Percentiles rank a stretch among this genome's conserved stretches.
These are phyloP conservation scores for Tolypocladium guangdongense DNA, from an alignment of 2,329 filamentous ascomycete species.

Conservation along the genomic window DNA sequence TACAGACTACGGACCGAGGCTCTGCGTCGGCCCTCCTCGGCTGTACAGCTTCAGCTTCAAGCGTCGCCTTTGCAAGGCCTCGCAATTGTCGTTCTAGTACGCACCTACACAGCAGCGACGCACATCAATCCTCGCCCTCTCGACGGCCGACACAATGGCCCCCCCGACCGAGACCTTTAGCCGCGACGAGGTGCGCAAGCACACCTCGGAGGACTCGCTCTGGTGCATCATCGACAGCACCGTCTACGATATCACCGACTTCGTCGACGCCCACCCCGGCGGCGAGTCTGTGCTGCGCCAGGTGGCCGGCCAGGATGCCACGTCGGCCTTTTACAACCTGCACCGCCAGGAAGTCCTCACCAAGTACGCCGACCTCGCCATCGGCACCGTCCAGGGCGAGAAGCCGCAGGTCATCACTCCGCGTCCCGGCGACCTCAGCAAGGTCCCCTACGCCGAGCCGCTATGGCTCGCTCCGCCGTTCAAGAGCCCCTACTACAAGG, in stretches of 20 bases:
- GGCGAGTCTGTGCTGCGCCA: conserved; percentile 71
- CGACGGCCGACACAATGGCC: conserved; percentile 16
- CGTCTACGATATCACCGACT: conserved; percentile 80
- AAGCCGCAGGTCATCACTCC: conserved; percentile 61
- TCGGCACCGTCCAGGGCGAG: conserved; percentile 68
- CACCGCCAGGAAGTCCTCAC: conserved; percentile 82
- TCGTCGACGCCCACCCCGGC: conserved; percentile 75
- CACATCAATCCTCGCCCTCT: neutral
- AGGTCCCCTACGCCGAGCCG: conserved; percentile 76
- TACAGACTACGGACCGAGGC: too few species aligned
- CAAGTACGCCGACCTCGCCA: conserved; percentile 64
- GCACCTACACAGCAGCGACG: neutral
- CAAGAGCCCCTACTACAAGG: conserved; percentile 70
- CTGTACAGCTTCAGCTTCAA: too few species aligned
- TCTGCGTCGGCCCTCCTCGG: too few species aligned
- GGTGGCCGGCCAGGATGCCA: conserved; percentile 73
- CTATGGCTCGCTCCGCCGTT: conserved; percentile 71
- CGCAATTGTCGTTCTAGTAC: neutral
- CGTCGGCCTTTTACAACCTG: conserved; percentile 79
- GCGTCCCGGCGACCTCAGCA: conserved; percentile 59
- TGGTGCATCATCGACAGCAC: conserved; percentile 82
- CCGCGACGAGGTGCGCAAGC: conserved; percentile 58
- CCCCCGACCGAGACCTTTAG: conserved; percentile 39
- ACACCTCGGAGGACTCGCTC: conserved; percentile 64
- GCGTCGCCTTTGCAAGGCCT: too few species aligned